These are phyloP conservation scores for Neurospora sp. DNA, from an alignment of 2,329 filamentous ascomycete species.

Conservation along the genomic window DNA sequence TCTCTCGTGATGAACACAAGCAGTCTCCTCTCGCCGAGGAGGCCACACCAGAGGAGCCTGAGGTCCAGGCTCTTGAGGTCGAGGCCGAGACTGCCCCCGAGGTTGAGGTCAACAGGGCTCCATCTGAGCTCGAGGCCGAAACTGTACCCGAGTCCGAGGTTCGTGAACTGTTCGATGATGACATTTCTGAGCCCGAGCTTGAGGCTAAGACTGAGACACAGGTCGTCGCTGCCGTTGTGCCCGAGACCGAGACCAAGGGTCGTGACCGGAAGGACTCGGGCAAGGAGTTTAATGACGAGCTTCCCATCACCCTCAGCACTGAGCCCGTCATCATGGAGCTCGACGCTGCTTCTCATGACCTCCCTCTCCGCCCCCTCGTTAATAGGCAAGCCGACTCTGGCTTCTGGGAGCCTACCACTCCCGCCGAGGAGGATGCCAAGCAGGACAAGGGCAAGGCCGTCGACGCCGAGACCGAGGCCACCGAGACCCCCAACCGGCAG, in stretches of 20 bases:
- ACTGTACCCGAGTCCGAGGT: background rate
- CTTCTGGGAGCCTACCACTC: constrained; percentile 14
- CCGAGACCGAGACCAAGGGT: constrained; percentile 3
- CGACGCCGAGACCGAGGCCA: background rate
- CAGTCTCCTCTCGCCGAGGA: constrained; percentile 8
- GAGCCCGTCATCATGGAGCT: constrained; percentile 3
- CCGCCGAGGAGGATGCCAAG: constrained; percentile 5
- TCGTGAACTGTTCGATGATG: background rate
- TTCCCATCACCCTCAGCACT: background rate
- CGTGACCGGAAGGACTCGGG: constrained; percentile 5
- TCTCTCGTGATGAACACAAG: background rate
- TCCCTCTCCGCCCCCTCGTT: constrained; percentile 1
- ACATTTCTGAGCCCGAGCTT: background rate
- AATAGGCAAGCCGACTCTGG: constrained; percentile 15
- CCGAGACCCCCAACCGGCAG: background rate
- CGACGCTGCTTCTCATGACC: background rate
- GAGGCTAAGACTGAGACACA: constrained; percentile 1
- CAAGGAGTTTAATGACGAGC: constrained; percentile 1
- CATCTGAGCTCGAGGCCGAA: background rate
- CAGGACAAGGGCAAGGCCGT: background rate
- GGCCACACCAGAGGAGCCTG: constrained; percentile 2
- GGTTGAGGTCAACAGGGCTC: background rate
- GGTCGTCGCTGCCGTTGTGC: background rate
- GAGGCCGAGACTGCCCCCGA: background rate
- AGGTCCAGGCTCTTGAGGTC: constrained; percentile 2